phyloP scores from a whole-genome alignment of 139 green algal genomes.

The Coelastrella sp. region DNA sequence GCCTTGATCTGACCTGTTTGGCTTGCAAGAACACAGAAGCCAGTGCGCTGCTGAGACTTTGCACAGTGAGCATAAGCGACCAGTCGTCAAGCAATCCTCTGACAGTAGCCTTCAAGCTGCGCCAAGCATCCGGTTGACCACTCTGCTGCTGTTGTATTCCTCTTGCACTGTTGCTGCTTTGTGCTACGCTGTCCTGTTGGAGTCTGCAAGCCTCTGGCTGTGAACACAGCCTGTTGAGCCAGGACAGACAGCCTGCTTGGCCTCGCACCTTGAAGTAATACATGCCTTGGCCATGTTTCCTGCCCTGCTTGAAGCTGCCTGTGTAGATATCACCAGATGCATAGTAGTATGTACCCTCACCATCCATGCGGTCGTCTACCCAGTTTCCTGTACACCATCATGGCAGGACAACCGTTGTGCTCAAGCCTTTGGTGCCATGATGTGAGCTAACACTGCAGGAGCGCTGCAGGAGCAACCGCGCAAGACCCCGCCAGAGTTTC shows the following conservation, averaged over 20 bases:
- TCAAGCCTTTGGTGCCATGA: background rate
- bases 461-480: no score
- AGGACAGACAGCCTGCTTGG: background rate
- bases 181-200: background rate
- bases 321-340: slow-evolving; percentile 72
- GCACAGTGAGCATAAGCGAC: no score
- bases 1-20: no score
- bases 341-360: slow-evolving; percentile 65
- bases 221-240: background rate
- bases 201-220: background rate
- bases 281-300: slow-evolving; percentile 60
- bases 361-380: slow-evolving; percentile 68
- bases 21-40: no score
- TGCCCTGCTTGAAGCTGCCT: slow-evolving; percentile 63
- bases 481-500: no score
- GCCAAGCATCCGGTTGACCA: background rate
- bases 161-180: no score
- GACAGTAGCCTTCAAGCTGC: no score
- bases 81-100: no score
- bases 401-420: background rate
- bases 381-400: slow-evolving; percentile 61
- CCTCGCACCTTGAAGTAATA: slow-evolving; percentile 61
- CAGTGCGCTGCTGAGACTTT: no score
- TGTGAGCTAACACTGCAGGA: no score
- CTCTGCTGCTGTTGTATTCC: background rate